Conservation (phyloP, 176 grass and related monocot genomes). For the Zea luxurians region DNA sequence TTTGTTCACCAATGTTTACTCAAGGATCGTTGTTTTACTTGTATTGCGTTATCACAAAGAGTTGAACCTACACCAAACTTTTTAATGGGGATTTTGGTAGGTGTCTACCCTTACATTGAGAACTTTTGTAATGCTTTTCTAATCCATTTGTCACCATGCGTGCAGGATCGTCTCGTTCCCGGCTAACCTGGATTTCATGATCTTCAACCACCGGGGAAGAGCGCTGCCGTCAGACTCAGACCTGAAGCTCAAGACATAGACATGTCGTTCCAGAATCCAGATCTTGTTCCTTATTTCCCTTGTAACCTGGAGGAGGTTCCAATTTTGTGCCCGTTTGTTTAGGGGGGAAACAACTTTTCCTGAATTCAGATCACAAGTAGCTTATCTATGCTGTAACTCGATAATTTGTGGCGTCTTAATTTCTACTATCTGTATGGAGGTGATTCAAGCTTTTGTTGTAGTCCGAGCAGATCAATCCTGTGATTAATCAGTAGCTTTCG, state of each 20-base stretch:
- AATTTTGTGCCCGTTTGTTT: slow-evolving; percentile 20
- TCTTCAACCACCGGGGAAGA: slow-evolving; percentile 85
- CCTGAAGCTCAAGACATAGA: slow-evolving; percentile 74
- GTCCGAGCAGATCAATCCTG: background rate
- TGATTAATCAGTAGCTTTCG: background rate
- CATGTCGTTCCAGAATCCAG: background rate
- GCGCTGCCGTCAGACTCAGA: slow-evolving; percentile 56
- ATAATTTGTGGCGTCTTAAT: slow-evolving; percentile 21
- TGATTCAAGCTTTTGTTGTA: background rate
- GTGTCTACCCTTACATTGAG: background rate
- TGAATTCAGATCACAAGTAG: background rate
- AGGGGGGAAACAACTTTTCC: background rate
- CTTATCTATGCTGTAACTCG: slow-evolving; percentile 29
- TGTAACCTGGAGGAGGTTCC: slow-evolving; percentile 29
- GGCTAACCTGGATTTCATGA: slow-evolving; percentile 91
- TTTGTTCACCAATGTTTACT: background rate
- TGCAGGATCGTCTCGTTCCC: slow-evolving; percentile 82
- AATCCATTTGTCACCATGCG: background rate
- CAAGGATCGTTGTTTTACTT: background rate
- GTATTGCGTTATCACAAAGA: background rate
- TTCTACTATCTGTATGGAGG: slow-evolving; percentile 6
- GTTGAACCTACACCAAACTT: background rate
- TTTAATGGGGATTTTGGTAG: background rate
- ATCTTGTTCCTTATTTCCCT: slow-evolving; percentile 13
- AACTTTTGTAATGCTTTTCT: background rate